Percentiles rank a stretch among this genome's conserved stretches.
These are phyloP conservation scores for Incumbomyces delicatus DNA, from an alignment of 2,329 filamentous ascomycete species.

Conservation along the genomic window DNA sequence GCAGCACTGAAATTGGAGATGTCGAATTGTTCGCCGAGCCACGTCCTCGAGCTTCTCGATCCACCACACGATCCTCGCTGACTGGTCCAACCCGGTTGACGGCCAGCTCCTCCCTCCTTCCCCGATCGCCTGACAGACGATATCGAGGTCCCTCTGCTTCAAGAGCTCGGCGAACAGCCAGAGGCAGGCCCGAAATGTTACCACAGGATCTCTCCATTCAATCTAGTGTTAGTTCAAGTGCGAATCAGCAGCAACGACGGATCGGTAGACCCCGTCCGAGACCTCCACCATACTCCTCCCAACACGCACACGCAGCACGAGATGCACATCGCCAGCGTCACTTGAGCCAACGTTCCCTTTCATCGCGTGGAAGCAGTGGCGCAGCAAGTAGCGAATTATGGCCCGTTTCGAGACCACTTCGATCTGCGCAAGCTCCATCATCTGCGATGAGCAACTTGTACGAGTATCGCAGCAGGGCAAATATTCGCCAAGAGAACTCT, in stretches of 20 bases:
- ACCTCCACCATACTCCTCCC: slow-evolving; percentile 6
- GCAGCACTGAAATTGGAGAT: slow-evolving; percentile 56
- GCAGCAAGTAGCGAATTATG: neutral
- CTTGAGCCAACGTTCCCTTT: slow-evolving; percentile 12
- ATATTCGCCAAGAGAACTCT: slow-evolving; percentile 12
- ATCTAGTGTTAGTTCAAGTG: slow-evolving; percentile 11
- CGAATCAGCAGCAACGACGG: slow-evolving; percentile 10
- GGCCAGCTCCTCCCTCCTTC: neutral
- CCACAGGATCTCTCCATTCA: slow-evolving; percentile 6
- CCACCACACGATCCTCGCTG: slow-evolving; percentile 3
- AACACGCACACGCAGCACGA: neutral
- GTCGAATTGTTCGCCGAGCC: slow-evolving; percentile 52
- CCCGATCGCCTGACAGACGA: neutral
- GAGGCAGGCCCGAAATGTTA: neutral
- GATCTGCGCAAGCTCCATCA: neutral
- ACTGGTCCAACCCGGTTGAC: neutral
- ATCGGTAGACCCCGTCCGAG: slow-evolving; percentile 12
- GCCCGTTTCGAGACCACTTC: neutral
- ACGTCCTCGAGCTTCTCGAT: slow-evolving; percentile 28
- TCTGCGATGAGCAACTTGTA: slow-evolving; percentile 3
- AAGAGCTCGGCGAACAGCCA: too few relatives aligned
- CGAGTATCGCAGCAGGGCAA: slow-evolving; percentile 1
- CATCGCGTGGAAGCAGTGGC: slow-evolving; percentile 10
- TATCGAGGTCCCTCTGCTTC: neutral
- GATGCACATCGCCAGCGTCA: too few relatives aligned